A percentile compares a stretch with the other conserved stretches of the same genome.
These are phyloP conservation scores for Cordia subcordata DNA, from an alignment of 257 asterid species.

Conservation along the genomic window DNA sequence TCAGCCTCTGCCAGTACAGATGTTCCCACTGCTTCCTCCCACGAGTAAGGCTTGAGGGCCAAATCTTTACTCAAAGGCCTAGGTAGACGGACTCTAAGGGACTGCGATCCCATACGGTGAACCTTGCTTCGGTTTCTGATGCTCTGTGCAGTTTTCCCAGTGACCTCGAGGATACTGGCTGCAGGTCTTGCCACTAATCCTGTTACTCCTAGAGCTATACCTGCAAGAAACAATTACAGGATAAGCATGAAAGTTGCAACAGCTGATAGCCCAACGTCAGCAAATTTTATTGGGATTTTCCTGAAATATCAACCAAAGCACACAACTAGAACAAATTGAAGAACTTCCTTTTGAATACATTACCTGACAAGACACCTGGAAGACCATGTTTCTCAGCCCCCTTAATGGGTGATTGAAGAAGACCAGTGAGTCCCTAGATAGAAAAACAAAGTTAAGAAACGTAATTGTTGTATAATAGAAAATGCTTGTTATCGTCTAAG, in stretches of 20 bases:
- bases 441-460: background rate
- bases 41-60: constrained; percentile 70
- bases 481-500: background rate
- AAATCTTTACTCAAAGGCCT: constrained; percentile 69
- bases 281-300: constrained; percentile 5
- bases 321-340: background rate
- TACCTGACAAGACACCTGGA: constrained; percentile 95
- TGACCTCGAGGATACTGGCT: constrained; percentile 94
- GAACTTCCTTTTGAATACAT: constrained; percentile 7
- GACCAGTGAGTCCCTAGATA: constrained; percentile 89
- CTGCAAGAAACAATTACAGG: constrained; percentile 26
- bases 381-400: constrained; percentile 97
- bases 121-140: constrained; percentile 87
- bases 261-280: background rate
- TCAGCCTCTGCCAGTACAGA: constrained; percentile 60
- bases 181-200: constrained; percentile 96
- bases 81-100: constrained; percentile 73
- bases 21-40: constrained; percentile 95
- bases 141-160: constrained; percentile 98
- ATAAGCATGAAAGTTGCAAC: background rate
- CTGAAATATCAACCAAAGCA: background rate
- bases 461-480: no score
- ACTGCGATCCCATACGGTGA: constrained; percentile 52
- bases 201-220: constrained; percentile 90
- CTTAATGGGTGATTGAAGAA: constrained; percentile 92